phyloP scores from a whole-genome alignment of 345 rosid genomes.

The Aquilaria malaccensis region DNA sequence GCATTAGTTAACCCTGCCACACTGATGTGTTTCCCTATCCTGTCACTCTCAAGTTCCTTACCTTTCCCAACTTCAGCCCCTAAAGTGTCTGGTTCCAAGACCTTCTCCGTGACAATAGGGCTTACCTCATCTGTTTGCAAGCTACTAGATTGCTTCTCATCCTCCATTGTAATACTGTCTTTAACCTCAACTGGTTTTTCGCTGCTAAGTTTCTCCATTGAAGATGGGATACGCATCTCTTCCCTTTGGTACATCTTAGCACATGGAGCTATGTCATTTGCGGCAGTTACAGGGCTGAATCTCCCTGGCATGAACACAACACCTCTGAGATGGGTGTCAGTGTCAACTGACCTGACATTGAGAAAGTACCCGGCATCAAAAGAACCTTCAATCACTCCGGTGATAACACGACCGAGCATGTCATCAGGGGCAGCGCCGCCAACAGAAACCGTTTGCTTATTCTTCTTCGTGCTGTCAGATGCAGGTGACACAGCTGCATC shows the following conservation, averaged over 20 bases:
- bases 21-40: slow-evolving; percentile 15
- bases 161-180: slow-evolving; percentile 11
- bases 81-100: background rate
- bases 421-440: slow-evolving; percentile 14
- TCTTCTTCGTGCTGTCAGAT: slow-evolving; percentile 19
- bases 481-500: slow-evolving; percentile 16
- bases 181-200: slow-evolving; percentile 27
- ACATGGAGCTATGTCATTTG: slow-evolving; percentile 62
- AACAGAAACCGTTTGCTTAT: slow-evolving; percentile 17
- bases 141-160: slow-evolving; percentile 26
- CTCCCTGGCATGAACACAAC: slow-evolving; percentile 41
- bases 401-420: slow-evolving; percentile 47
- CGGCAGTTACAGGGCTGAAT: slow-evolving; percentile 39
- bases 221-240: slow-evolving; percentile 33
- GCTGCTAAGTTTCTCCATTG: slow-evolving; percentile 9
- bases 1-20: slow-evolving; percentile 22
- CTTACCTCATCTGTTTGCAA: slow-evolving; percentile 17
- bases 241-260: slow-evolving; percentile 43
- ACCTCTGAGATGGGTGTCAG: slow-evolving; percentile 47
- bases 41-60: background rate
- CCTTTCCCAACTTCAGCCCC: background rate
- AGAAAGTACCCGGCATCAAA: slow-evolving; percentile 65
- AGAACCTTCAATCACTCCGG: slow-evolving; percentile 58
- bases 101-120: background rate
- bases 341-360: slow-evolving; percentile 44